Evolutionary conservation across 176 grass and related monocot genomes (phyloP).

Genomic region (Oryza longistaminata): DNA sequence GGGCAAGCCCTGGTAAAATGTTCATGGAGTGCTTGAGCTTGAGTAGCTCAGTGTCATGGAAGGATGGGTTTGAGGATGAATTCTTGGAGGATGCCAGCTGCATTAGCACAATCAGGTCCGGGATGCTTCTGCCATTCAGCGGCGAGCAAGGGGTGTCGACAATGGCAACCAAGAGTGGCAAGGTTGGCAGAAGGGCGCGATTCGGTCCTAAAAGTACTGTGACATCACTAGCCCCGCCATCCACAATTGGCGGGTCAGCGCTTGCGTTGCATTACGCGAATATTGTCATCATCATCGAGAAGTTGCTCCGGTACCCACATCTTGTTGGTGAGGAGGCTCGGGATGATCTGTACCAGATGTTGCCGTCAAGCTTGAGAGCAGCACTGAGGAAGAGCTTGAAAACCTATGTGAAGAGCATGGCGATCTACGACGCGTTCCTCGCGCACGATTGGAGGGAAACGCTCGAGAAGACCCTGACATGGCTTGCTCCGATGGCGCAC

Average conservation of each 20-base stretch:
- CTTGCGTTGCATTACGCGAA: constrained; percentile 88
- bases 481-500: constrained; percentile 89
- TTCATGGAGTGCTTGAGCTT: constrained; percentile 92
- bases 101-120: constrained; percentile 55
- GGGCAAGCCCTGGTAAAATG: constrained; percentile 58
- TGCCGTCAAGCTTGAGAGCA: constrained; percentile 65
- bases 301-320: constrained; percentile 86
- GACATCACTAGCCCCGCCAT: constrained; percentile 58
- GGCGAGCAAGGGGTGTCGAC: constrained; percentile 34
- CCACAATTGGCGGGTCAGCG: constrained; percentile 79
- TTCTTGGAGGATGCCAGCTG: constrained; percentile 61
- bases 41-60: constrained; percentile 50
- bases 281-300: constrained; percentile 87
- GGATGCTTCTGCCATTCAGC: constrained; percentile 58
- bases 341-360: constrained; percentile 95
- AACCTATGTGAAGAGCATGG: constrained; percentile 60
- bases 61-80: constrained; percentile 50
- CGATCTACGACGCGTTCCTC: constrained; percentile 88
- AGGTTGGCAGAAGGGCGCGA: constrained; percentile 10
- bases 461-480: constrained; percentile 71
- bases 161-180: constrained; percentile 24
- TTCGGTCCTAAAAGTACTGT: constrained; percentile 82
- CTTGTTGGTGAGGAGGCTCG: constrained; percentile 87
- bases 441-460: constrained; percentile 91
- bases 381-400: constrained; percentile 56